Base-by-base conservation (phyloP, 345 rosid species). In the Hevea brasiliensis region DNA sequence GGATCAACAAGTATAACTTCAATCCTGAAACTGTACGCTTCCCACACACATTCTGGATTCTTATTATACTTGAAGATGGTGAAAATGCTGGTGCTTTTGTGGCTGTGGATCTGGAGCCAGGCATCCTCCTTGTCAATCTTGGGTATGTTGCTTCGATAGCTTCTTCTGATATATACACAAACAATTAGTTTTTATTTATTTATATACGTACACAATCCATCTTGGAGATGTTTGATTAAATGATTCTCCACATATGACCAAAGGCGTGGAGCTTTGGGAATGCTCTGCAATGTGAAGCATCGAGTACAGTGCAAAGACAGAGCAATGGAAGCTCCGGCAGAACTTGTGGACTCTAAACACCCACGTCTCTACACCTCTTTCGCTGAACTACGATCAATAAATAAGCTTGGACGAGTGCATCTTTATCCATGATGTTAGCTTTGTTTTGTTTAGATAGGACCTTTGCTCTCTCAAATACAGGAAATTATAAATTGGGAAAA, bases 191-290 rank as follows among this genome's bases (percentile, higher is more conserved):
- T n/a, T n/a, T n/a, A n/a, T n/a, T n/a, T n/a, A n/a, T n/a, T n/a
- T n/a, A n/a, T n/a, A n/a, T 32, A 4, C 4, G 4, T 32, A 32
- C 4, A 32, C 4, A 32, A 32, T 15, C 15, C 3, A 47, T 13
- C 15, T 50, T 17, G 14, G 3, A 14, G 55, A 50, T 17, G 55
- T 50, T 18, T 50, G n/a, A 2, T 9, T 68, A 7, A 14, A 42
- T 64, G 37, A 20, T 8, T 72, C 10, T 45, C 17, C 53, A 1
- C 23, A 24, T 26, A 17, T 55, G 24, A 11, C 29, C 32, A 29
- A 64, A 88, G 92, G 77, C 66, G 56, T 94, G 97, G 97, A 90
- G 95, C 85, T 88, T 87, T 6, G 92, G 92, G 98, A 59, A 92
- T 85, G 76, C 70, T 91, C 10, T 63, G 81, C 74, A 90, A 74